Evolutionary conservation across 2,329 filamentous ascomycete genomes (phyloP), one percentile per base, ranked within the genome.

Genomic region (Fusarium sororula): DNA sequence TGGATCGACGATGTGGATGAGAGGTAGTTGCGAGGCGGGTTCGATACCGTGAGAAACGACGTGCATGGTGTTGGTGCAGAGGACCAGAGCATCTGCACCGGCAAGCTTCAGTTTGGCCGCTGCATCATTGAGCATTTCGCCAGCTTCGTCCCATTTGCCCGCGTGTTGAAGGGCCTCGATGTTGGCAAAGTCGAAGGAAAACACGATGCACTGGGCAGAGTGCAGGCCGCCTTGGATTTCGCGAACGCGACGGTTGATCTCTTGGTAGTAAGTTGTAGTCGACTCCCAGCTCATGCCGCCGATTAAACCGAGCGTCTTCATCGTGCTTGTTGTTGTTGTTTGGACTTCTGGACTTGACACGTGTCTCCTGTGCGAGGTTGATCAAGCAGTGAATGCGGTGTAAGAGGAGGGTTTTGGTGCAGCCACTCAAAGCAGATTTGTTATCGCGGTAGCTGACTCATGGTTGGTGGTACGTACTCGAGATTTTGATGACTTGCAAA

Each of bases 261-360:
- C 70, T 39, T 76, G 73, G 47, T 79, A 79, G 62, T 79, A 79
- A 1, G 70, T 76, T 0, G 71, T 69, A 3, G 77, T 79, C 0
- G 78, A 78, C 17, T 79, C 75, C 73, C 73, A 79, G 51, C 73
- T 79, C 77, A 78, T 79, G 20, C 78, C 78, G 4, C 77, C 78
- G 14, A 79, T 69, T 1, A 79, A 35, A 4, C 78, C 78, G 4
- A 79, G 51, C 1, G 77, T 79, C 54, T 77, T 79, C 79, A 78
- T 79, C 1, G 38, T 58, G 67, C n/a, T 24, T 35, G 17, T 20
- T n/a, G 2, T 17, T 7, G 26, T 35, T 54, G 14, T 48, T 35
- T 51, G 10, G 13, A 11, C 20, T n/a, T 30, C 15, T 22, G 26
- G 30, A 28, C 30, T 57, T n/a, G 18, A 28, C 14, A 37, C 55